Conservation (phyloP, 106 monocot species). For the Apostasia shenzhenica region DNA sequence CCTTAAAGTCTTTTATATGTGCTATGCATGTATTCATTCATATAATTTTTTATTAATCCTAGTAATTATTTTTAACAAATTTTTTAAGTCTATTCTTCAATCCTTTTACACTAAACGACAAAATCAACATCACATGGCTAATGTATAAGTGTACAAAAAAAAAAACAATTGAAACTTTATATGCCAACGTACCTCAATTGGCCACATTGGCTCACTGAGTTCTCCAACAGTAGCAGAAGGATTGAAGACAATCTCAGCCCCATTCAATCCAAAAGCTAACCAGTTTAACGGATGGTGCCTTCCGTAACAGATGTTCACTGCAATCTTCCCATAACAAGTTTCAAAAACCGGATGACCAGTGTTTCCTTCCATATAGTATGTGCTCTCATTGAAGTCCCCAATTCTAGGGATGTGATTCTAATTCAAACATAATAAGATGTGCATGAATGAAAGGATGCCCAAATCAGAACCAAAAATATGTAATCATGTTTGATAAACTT, state of each 20-base stretch:
- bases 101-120: too few species aligned
- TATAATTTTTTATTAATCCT: too few species aligned
- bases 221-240: constrained; percentile 98
- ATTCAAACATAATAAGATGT: background rate
- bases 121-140: too few species aligned
- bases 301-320: constrained; percentile 91
- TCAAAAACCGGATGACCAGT: constrained; percentile 95
- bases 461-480: background rate
- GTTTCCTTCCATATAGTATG: constrained; percentile 96
- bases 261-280: constrained; percentile 89
- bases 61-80: too few species aligned
- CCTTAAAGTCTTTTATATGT: too few species aligned
- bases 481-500: too few species aligned
- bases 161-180: background rate
- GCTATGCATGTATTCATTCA: too few species aligned
- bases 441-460: background rate
- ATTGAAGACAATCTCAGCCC: constrained; percentile 98
- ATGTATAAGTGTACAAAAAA: too few species aligned
- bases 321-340: constrained; percentile 88
- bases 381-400: constrained; percentile 96
- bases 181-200: constrained; percentile 60
- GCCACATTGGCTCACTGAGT: constrained; percentile 97
- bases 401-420: constrained; percentile 99
- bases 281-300: constrained; percentile 94
- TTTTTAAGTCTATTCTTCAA: too few species aligned